Conservation (phyloP, 1,284 basidiomycete species). For the Coniferiporia sulphurascens region DNA sequence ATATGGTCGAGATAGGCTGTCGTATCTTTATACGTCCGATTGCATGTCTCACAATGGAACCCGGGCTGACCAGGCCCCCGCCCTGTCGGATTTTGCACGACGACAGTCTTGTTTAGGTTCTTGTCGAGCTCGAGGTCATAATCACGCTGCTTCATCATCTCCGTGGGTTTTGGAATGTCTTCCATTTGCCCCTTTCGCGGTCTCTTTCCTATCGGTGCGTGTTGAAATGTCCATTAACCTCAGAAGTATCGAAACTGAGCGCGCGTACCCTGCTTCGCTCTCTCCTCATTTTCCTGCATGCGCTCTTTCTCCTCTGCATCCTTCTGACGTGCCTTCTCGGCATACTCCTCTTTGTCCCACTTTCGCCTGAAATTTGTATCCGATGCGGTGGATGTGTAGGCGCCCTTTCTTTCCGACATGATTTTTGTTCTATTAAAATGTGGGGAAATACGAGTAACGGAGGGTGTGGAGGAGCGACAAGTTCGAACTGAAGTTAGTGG, state of each 20-base stretch:
- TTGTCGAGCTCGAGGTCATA: slow-evolving; percentile 81
- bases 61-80: slow-evolving; percentile 84
- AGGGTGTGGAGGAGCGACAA: background rate
- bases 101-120: slow-evolving; percentile 88
- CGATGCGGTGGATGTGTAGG: slow-evolving; percentile 54
- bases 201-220: slow-evolving; percentile 62
- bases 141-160: slow-evolving; percentile 83
- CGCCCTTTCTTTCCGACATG: slow-evolving; percentile 60
- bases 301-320: slow-evolving; percentile 73
- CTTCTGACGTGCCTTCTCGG: slow-evolving; percentile 69
- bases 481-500: background rate
- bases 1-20: slow-evolving; percentile 94
- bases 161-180: slow-evolving; percentile 83
- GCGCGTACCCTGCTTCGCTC: slow-evolving; percentile 70
- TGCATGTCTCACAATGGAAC: slow-evolving; percentile 89
- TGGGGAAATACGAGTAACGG: background rate
- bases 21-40: slow-evolving; percentile 90
- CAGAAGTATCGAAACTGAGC: background rate
- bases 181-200: slow-evolving; percentile 59
- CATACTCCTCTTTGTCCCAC: slow-evolving; percentile 85
- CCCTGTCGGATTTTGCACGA: slow-evolving; percentile 78
- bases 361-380: slow-evolving; percentile 79
- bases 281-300: slow-evolving; percentile 82
- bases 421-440: background rate
- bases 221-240: slow-evolving; percentile 1